These are phyloP conservation scores for Aphanomyces euteiches DNA, from an alignment of 352 stramenopile species.

Conservation along the genomic window DNA sequence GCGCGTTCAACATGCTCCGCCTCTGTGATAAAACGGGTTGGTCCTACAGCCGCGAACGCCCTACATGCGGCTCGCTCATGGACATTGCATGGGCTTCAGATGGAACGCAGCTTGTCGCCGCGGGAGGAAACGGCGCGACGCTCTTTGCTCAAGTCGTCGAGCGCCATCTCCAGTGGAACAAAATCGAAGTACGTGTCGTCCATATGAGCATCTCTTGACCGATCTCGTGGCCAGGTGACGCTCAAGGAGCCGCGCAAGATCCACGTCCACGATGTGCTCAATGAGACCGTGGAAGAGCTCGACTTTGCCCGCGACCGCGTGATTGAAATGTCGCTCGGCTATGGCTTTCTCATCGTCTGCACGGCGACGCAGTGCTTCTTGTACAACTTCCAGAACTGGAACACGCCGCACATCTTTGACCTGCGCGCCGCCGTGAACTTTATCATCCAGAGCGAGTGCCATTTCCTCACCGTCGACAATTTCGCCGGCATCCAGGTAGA, in stretches of 20 bases:
- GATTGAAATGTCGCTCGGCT: conserved; percentile 89
- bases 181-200: conserved; percentile 59
- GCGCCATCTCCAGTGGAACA: conserved; percentile 82
- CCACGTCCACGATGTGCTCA: conserved; percentile 82
- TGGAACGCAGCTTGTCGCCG: conserved; percentile 87
- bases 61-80: conserved; percentile 81
- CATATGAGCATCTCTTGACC: not conserved
- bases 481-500: conserved; percentile 74
- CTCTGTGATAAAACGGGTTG: conserved; percentile 92
- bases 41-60: conserved; percentile 84
- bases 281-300: conserved; percentile 88
- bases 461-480: conserved; percentile 89
- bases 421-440: conserved; percentile 80
- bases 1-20: conserved; percentile 89
- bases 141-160: conserved; percentile 89
- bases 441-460: conserved; percentile 80
- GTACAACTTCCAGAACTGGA: conserved; percentile 89
- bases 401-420: conserved; percentile 92
- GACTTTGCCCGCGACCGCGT: conserved; percentile 89
- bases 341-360: conserved; percentile 89
- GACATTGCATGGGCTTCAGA: conserved; percentile 86
- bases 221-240: conserved; percentile 36
- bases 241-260: conserved; percentile 85
- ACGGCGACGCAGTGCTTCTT: conserved; percentile 91
- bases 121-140: conserved; percentile 80